Conservation (phyloP, 306 rosid species). For the Fagus sylvatica region DNA sequence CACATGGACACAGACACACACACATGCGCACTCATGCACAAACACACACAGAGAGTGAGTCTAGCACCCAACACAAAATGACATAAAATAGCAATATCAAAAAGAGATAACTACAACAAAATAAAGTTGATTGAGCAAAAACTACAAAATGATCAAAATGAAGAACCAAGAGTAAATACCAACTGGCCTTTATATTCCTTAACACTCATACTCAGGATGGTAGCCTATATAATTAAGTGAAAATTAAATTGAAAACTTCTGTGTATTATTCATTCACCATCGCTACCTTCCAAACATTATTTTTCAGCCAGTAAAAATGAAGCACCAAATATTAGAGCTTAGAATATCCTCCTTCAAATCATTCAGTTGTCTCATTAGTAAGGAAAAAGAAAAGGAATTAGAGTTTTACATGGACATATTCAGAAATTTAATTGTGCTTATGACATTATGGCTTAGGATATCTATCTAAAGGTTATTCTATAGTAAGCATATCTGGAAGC, state of each 20-base stretch:
- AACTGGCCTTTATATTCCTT: not conserved
- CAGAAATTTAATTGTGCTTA: not conserved
- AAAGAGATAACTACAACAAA: not conserved
- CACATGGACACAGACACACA: not conserved
- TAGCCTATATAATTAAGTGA: too few species aligned
- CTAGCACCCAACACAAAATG: not conserved
- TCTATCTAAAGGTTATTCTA: not conserved
- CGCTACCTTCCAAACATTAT: not conserved
- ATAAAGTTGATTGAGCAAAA: not conserved
- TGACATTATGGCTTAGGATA: not conserved
- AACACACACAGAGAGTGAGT: not conserved
- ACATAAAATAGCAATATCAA: not conserved
- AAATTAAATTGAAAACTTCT: too few species aligned
- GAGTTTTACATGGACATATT: not conserved
- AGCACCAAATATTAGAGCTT: not conserved
- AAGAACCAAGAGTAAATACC: not conserved
- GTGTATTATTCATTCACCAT: not conserved
- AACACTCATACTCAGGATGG: not conserved
- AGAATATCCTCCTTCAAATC: not conserved
- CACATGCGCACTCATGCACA: not conserved
- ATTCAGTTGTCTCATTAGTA: not conserved
- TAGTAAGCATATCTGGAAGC: not conserved
- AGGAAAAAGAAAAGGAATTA: not conserved
- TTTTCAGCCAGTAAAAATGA: not conserved
- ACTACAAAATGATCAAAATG: not conserved